phyloP scores from a whole-genome alignment of 176 grass and related monocot species.

The Tillandsia fasciculata region DNA sequence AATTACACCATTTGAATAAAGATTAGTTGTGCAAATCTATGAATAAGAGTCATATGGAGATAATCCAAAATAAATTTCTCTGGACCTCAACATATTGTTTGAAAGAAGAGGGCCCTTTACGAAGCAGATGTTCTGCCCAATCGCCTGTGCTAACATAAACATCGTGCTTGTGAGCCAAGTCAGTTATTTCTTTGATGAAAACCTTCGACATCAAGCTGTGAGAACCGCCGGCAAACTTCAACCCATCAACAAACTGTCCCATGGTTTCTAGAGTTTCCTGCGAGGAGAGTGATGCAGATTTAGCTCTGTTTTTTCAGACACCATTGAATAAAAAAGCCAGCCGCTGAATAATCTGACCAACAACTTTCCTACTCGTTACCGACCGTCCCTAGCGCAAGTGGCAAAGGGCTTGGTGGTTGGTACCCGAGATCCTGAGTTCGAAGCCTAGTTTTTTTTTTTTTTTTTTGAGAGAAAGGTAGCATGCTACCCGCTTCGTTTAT shows the following conservation, averaged over 20 bases:
- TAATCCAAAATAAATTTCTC: not conserved
- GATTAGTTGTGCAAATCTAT: not conserved
- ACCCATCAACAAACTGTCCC: slow-evolving; percentile 60
- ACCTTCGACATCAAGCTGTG: slow-evolving; percentile 67
- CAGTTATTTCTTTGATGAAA: slow-evolving; percentile 57
- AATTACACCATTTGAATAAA: not conserved
- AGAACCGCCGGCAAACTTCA: slow-evolving; percentile 88
- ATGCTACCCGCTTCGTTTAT: too few relatives aligned
- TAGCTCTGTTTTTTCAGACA: not conserved
- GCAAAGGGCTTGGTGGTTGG: too few relatives aligned
- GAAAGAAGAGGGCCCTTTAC: slow-evolving; percentile 64
- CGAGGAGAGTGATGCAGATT: not conserved
- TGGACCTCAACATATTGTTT: slow-evolving; percentile 77
- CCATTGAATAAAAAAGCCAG: not conserved
- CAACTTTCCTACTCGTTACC: not conserved
- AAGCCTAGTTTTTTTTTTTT: too few relatives aligned
- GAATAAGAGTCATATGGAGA: not conserved
- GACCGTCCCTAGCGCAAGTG: too few relatives aligned
- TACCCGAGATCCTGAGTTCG: too few relatives aligned
- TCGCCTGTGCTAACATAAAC: slow-evolving; percentile 96
- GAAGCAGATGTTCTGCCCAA: slow-evolving; percentile 83
- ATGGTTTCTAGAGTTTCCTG: slow-evolving; percentile 64
- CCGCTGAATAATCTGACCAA: not conserved
- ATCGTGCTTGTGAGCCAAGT: slow-evolving; percentile 80
- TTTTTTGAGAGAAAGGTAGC: too few relatives aligned